These are phyloP conservation scores for Bryoerythrophyllum caledonicum DNA, from an alignment of 225 moss, liverwort and hornwort species.

Conservation along the genomic window DNA sequence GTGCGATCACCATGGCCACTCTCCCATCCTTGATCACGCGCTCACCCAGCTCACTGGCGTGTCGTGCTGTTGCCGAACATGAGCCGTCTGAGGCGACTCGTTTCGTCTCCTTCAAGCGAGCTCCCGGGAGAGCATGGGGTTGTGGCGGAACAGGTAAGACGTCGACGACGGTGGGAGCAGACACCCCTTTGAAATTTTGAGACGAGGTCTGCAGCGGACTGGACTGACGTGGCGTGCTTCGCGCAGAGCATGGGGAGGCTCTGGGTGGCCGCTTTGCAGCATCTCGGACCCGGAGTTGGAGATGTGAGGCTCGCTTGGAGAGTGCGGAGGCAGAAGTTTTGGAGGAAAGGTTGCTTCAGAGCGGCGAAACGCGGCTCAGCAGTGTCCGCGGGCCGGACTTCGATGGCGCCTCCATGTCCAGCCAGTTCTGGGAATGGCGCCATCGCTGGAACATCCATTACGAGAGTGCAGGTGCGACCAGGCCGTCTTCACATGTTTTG, in stretches of 20 bases:
- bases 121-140: neutral
- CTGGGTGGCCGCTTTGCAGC: neutral
- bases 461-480: constrained; percentile 44
- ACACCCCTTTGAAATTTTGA: neutral
- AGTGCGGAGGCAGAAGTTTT: constrained; percentile 22
- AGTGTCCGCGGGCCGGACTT: constrained; percentile 25
- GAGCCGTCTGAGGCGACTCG: neutral
- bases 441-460: constrained; percentile 55
- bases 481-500: neutral
- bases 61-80: neutral
- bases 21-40: constrained; percentile 9
- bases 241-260: constrained; percentile 24
- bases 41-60: constrained; percentile 13
- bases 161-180: neutral
- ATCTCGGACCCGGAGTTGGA: neutral
- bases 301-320: constrained; percentile 26
- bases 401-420: constrained; percentile 37
- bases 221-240: constrained; percentile 22
- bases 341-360: constrained; percentile 18
- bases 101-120: constrained; percentile 7
- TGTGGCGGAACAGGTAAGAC: constrained; percentile 23
- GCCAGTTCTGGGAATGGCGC: constrained; percentile 56
- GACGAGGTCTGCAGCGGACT: no score
- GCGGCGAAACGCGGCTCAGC: constrained; percentile 25
- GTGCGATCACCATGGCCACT: constrained; percentile 25